These are phyloP conservation scores for Austroboletus niveus DNA, from an alignment of 1,284 basidiomycete species.

Conservation along the genomic window DNA sequence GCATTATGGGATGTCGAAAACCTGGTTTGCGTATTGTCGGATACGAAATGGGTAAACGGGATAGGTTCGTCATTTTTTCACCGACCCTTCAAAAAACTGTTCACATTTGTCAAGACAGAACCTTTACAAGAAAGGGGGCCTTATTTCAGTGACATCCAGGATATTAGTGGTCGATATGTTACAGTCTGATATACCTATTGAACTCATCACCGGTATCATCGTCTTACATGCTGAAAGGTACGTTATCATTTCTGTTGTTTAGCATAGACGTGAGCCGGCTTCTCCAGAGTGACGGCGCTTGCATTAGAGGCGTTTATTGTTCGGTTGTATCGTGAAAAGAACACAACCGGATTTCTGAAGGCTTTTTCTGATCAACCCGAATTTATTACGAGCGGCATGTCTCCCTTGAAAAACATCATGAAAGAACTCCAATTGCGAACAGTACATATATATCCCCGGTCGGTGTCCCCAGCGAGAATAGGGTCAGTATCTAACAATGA, in stretches of 20 bases:
- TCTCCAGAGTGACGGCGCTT: conserved; percentile 73
- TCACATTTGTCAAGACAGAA: conserved; percentile 56
- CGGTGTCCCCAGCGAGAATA: conserved; percentile 16
- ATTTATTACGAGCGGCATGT: conserved; percentile 88
- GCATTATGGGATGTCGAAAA: conserved; percentile 86
- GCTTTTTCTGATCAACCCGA: conserved; percentile 98
- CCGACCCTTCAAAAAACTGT: background rate
- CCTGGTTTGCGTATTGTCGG: conserved; percentile 84
- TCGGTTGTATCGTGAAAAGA: conserved; percentile 84
- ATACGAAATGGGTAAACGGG: conserved; percentile 81
- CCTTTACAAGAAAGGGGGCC: conserved; percentile 83
- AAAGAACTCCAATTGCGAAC: conserved; percentile 87
- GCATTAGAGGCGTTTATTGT: conserved; percentile 91
- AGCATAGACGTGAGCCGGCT: background rate
- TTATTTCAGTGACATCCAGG: conserved; percentile 90
- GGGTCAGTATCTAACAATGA: background rate
- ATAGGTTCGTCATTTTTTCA: conserved; percentile 52
- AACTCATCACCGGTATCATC: conserved; percentile 88
- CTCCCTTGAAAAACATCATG: conserved; percentile 89
- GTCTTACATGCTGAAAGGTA: conserved; percentile 93
- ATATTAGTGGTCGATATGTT: conserved; percentile 97
- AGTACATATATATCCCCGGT: conserved; percentile 93
- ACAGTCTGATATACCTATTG: conserved; percentile 79
- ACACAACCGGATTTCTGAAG: conserved; percentile 88
- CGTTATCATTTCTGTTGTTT: conserved; percentile 6